phyloP scores from a whole-genome alignment of 306 rosid species.

The Comarum palustre region DNA sequence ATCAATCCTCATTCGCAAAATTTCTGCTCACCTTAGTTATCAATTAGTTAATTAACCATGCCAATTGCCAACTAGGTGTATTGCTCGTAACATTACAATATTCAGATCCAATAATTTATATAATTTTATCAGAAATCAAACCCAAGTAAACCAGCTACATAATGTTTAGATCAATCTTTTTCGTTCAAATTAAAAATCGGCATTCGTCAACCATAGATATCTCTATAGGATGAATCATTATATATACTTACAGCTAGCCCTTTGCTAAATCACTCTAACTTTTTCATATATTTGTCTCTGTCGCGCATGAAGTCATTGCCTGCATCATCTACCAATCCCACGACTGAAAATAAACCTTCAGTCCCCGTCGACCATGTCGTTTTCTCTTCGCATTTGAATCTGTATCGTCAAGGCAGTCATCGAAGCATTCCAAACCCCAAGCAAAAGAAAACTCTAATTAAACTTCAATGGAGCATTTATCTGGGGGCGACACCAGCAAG shows the following conservation, averaged over 20 bases:
- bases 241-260: neutral
- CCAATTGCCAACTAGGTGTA: neutral
- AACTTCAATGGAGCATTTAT: slow-evolving; percentile 4
- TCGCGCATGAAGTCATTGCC: slow-evolving; percentile 50
- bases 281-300: slow-evolving; percentile 36
- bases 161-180: neutral
- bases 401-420: slow-evolving; percentile 35
- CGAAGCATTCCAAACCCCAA: slow-evolving; percentile 27
- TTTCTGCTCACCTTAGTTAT: too few relatives aligned
- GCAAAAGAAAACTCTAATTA: slow-evolving; percentile 24
- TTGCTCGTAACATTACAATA: neutral
- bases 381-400: slow-evolving; percentile 30
- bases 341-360: slow-evolving; percentile 17
- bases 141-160: neutral
- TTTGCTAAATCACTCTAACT: slow-evolving; percentile 22
- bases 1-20: too few relatives aligned
- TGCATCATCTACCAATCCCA: slow-evolving; percentile 34
- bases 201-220: neutral
- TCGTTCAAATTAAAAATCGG: neutral
- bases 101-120: neutral
- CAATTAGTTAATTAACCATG: neutral
- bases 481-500: slow-evolving; percentile 27
- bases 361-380: slow-evolving; percentile 10
- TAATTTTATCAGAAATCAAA: neutral
- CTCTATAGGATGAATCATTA: too few relatives aligned